Evolutionary conservation across 2,329 filamentous ascomycete species (phyloP).

Genomic region (Aspergillus piperis): DNA sequence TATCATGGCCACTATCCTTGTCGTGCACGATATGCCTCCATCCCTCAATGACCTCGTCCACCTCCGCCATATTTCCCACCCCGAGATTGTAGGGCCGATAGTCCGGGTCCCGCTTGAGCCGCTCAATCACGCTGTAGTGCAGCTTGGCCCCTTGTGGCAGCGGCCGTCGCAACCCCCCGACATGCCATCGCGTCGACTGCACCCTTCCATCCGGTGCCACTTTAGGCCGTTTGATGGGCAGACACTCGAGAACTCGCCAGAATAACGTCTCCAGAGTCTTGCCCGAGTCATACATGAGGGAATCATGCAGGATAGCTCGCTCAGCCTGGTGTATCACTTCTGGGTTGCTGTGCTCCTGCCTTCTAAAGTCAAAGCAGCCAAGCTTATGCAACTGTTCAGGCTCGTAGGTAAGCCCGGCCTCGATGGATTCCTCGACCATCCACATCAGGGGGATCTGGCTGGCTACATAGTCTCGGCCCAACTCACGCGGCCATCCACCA

Average conservation of each 20-base stretch:
- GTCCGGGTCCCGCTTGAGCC: conserved; percentile 13
- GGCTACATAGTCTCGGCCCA: conserved; percentile 49
- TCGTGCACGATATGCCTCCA: conserved; percentile 13
- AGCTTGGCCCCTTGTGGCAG: conserved; percentile 17
- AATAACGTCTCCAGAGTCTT: conserved; percentile 19
- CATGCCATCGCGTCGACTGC: conserved; percentile 19
- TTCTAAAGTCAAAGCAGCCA: conserved; percentile 20
- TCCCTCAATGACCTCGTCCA: conserved; percentile 9
- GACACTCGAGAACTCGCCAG: conserved; percentile 22
- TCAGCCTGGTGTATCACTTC: conserved; percentile 13
- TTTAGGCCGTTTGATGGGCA: conserved; percentile 20
- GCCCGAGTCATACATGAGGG: conserved; percentile 20
- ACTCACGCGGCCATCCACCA: conserved; percentile 65
- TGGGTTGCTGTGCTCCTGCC: neutral
- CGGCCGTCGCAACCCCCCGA: conserved; percentile 16
- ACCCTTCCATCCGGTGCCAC: conserved; percentile 18
- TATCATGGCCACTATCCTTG: neutral
- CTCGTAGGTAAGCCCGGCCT: conserved; percentile 70
- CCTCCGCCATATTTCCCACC: conserved; percentile 13
- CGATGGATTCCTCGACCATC: conserved; percentile 65
- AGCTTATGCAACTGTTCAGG: conserved; percentile 20
- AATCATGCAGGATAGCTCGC: conserved; percentile 19
- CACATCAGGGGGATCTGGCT: conserved; percentile 68
- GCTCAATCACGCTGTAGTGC: conserved; percentile 19
- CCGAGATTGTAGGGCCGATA: conserved; percentile 26